These are phyloP conservation scores for Camillea tinctor DNA, from an alignment of 2,329 filamentous ascomycete genomes.

Conservation along the genomic window DNA sequence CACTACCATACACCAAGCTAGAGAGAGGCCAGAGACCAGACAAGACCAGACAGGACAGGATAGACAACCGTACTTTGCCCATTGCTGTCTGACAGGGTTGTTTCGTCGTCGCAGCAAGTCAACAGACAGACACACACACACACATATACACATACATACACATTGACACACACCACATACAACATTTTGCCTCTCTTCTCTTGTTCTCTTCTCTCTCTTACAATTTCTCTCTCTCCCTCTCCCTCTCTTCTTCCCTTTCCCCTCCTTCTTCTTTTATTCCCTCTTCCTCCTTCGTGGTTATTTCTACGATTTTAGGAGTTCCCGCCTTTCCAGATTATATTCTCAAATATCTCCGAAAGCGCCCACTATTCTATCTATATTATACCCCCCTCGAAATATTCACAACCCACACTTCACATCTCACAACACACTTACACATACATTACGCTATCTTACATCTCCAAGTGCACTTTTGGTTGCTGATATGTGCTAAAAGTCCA, in stretches of 20 bases:
- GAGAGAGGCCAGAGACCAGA: too few species aligned
- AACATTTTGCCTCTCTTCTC: constrained; percentile 4
- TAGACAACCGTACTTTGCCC: not conserved
- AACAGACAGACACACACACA: not conserved
- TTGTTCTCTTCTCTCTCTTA: constrained; percentile 1
- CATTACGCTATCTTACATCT: not conserved
- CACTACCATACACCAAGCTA: not conserved
- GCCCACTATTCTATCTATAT: not conserved
- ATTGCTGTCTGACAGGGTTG: not conserved
- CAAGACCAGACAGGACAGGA: too few species aligned
- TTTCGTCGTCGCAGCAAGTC: not conserved
- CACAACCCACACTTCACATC: not conserved
- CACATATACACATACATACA: not conserved
- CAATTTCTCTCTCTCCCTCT: constrained; percentile 7
- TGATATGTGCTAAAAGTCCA: not conserved
- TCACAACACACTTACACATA: too few species aligned
- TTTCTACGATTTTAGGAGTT: not conserved
- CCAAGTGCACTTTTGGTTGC: not conserved
- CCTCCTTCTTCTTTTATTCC: not conserved
- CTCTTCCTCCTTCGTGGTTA: not conserved
- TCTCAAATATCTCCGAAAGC: not conserved
- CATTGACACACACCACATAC: not conserved
- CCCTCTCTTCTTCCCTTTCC: not conserved
- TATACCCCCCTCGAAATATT: not conserved
- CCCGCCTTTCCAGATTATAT: not conserved